Conservation (phyloP, 1,139 yeast species). For the Eremothecium cymbalariae region DNA sequence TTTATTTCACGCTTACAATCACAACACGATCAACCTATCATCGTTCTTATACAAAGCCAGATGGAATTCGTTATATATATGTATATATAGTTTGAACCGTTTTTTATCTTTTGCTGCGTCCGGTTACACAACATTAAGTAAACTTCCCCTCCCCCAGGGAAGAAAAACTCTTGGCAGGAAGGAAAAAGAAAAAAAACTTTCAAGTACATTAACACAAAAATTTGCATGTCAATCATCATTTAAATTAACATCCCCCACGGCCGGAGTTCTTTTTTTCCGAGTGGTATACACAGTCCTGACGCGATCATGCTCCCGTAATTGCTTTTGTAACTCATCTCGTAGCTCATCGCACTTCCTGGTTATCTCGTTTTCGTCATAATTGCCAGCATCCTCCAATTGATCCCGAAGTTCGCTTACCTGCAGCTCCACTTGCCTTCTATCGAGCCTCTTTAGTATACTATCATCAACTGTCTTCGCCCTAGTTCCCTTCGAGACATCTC, state of each 20-base stretch:
- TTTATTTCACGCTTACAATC: too few relatives aligned
- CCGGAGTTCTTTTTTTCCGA: not conserved
- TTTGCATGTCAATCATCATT: conserved; percentile 1
- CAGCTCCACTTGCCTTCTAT: conserved; percentile 19
- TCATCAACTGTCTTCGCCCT: conserved; percentile 8
- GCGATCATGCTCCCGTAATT: conserved; percentile 1
- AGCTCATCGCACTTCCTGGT: conserved; percentile 17
- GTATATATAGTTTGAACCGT: too few relatives aligned
- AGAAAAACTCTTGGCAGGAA: not conserved
- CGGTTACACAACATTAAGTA: too few relatives aligned
- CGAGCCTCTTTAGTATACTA: conserved; percentile 12
- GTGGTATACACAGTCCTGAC: not conserved
- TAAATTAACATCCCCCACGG: not conserved
- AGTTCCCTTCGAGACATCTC: conserved; percentile 1
- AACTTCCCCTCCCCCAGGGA: not conserved
- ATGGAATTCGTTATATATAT: too few relatives aligned
- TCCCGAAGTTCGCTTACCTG: conserved; percentile 22
- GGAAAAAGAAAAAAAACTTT: not conserved
- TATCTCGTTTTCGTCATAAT: conserved; percentile 15
- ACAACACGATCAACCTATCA: too few relatives aligned
- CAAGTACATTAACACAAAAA: not conserved
- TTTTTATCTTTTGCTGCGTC: too few relatives aligned
- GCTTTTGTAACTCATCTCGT: conserved; percentile 10
- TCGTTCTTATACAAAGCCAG: too few relatives aligned
- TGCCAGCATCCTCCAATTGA: conserved; percentile 18